Conservation (phyloP, 495 filamentous ascomycete genomes). For the Hapsidospora chrysogenum region DNA sequence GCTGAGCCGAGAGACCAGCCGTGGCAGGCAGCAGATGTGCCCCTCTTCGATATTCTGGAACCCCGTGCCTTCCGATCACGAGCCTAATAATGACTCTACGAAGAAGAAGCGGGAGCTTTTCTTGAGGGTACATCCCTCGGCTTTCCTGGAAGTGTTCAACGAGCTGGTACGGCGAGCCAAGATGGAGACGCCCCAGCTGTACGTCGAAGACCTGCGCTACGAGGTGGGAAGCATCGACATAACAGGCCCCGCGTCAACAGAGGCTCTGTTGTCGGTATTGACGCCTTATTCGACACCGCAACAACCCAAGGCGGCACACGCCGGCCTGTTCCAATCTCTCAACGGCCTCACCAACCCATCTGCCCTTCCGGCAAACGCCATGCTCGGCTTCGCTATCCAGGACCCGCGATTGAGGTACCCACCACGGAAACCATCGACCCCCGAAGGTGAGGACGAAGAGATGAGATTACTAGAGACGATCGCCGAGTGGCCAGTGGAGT, state of each 20-base stretch:
- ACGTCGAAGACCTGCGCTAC: conserved; percentile 79
- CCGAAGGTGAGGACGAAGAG: conserved; percentile 33
- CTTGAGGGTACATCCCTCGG: conserved; percentile 73
- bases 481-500: conserved; percentile 55
- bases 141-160: conserved; percentile 71
- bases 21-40: conserved; percentile 43
- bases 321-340: conserved; percentile 44
- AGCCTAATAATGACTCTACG: conserved; percentile 1
- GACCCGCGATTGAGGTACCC: conserved; percentile 77
- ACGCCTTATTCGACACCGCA: conserved; percentile 28
- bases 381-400: conserved; percentile 53
- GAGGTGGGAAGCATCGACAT: conserved; percentile 91
- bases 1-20: conserved; percentile 41
- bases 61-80: conserved; percentile 7
- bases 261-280: conserved; percentile 59
- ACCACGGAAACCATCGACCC: conserved; percentile 28
- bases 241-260: conserved; percentile 67
- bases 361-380: conserved; percentile 51
- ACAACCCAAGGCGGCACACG: conserved; percentile 23
- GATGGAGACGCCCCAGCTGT: conserved; percentile 51
- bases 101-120: conserved; percentile 26
- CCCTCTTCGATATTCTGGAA: conserved; percentile 63
- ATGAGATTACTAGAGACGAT: conserved; percentile 31
- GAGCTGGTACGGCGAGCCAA: conserved; percentile 55
- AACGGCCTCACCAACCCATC: conserved; percentile 57